A percentile compares a stretch with the other conserved stretches of the same genome.
phyloP scores from a whole-genome alignment of 1,284 basidiomycete species.

The Cystobasidium slooffiae region DNA sequence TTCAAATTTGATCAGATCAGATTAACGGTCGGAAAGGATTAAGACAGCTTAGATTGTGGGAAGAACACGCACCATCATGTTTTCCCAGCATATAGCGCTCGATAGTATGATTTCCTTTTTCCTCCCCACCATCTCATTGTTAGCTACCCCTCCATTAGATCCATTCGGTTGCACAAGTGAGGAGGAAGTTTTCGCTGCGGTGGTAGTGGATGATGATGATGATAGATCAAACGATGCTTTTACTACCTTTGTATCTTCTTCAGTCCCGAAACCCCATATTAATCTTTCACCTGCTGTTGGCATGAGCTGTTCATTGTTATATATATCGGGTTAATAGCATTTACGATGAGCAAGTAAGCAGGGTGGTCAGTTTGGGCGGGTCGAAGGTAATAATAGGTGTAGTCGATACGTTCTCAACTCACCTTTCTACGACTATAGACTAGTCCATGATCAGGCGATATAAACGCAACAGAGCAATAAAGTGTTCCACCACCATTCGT shows the following conservation, averaged over 20 bases:
- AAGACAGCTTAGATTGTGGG: neutral
- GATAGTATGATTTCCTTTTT: constrained; percentile 64
- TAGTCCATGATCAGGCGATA: constrained; percentile 65
- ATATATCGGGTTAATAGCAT: neutral
- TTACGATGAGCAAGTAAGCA: neutral
- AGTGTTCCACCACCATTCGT: constrained; percentile 62
- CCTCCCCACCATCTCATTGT: constrained; percentile 3
- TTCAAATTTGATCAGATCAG: too few species aligned
- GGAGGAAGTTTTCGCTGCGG: constrained; percentile 42
- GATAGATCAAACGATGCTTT: constrained; percentile 54
- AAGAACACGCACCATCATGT: constrained; percentile 30
- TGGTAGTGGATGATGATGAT: neutral
- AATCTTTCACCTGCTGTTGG: constrained; percentile 71
- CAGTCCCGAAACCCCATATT: constrained; percentile 65
- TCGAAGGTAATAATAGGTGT: neutral
- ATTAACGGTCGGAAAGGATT: too few species aligned
- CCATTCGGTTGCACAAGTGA: neutral
- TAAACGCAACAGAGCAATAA: constrained; percentile 71
- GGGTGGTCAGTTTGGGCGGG: neutral
- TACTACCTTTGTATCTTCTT: constrained; percentile 56
- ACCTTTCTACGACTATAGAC: constrained; percentile 71
- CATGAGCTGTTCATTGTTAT: constrained; percentile 58
- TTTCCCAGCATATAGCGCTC: constrained; percentile 71
- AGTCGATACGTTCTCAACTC: neutral
- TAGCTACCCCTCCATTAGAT: too few species aligned